These are phyloP conservation scores for Buddleja alternifolia DNA, from an alignment of 257 asterid genomes.

Conservation along the genomic window DNA sequence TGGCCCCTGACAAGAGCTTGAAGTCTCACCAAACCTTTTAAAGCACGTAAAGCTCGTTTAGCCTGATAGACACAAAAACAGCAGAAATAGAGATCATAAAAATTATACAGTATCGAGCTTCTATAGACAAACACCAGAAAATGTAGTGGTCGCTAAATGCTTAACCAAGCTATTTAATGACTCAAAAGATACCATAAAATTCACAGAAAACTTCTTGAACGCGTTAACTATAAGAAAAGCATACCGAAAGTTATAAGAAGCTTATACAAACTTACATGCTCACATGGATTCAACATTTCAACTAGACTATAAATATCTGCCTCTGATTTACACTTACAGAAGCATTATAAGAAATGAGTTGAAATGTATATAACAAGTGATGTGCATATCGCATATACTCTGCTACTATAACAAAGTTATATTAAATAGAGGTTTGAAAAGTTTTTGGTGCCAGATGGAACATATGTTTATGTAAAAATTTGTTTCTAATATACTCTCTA, in stretches of 20 bases:
- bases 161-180: too few relatives aligned
- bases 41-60: slow-evolving; percentile 94
- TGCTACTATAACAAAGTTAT: background rate
- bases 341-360: background rate
- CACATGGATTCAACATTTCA: background rate
- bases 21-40: slow-evolving; percentile 96
- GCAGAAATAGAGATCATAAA: background rate
- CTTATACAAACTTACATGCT: background rate
- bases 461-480: background rate
- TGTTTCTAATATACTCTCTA: background rate
- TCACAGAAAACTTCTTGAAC: slow-evolving; percentile 9
- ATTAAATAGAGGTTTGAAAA: background rate
- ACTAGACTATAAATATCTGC: background rate
- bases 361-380: background rate
- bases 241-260: background rate
- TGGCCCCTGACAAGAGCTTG: slow-evolving; percentile 99
- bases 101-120: background rate
- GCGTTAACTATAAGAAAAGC: slow-evolving; percentile 1
- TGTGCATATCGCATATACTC: background rate
- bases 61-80: slow-evolving; percentile 54
- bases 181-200: background rate
- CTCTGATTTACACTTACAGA: background rate
- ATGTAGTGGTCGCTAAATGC: slow-evolving; percentile 9
- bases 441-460: background rate
- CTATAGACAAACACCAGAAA: slow-evolving; percentile 8